These are phyloP conservation scores for Macrolepiota albuminosa DNA, from an alignment of 768 basidiomycete genomes.

Conservation along the genomic window DNA sequence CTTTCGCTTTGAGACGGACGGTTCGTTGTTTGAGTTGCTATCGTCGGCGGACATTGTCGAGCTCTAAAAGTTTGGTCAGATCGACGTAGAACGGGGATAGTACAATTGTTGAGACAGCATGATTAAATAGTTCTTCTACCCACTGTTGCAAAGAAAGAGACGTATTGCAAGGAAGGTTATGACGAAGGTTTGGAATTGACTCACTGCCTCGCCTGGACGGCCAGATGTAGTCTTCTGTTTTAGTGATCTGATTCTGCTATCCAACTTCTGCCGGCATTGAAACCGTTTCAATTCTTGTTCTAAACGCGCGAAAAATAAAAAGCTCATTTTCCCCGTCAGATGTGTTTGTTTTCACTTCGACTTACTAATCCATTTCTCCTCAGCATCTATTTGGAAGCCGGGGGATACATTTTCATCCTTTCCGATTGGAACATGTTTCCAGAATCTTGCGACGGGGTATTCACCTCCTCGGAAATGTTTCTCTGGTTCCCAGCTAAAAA, in stretches of 20 bases:
- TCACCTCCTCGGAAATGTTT: conserved; percentile 53
- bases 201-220: neutral
- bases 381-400: conserved; percentile 39
- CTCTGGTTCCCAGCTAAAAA: conserved; percentile 63
- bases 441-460: conserved; percentile 58
- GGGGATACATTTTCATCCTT: conserved; percentile 50
- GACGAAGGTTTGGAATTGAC: neutral
- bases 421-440: conserved; percentile 45
- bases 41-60: neutral
- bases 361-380: conserved; percentile 54
- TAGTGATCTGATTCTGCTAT: neutral
- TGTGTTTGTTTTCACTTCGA: conserved; percentile 3
- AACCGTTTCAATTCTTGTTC: conserved; percentile 27
- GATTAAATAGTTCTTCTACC: neutral
- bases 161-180: neutral
- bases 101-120: too few relatives aligned
- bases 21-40: conserved; percentile 3
- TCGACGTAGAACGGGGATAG: too few relatives aligned
- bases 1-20: conserved; percentile 5
- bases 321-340: neutral
- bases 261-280: too few relatives aligned
- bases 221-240: too few relatives aligned
- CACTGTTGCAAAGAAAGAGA: neutral
- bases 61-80: neutral
- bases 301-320: conserved; percentile 1